Base-by-base conservation (phyloP, 2,329 filamentous ascomycete species). In the Aspergillus japonicus region DNA sequence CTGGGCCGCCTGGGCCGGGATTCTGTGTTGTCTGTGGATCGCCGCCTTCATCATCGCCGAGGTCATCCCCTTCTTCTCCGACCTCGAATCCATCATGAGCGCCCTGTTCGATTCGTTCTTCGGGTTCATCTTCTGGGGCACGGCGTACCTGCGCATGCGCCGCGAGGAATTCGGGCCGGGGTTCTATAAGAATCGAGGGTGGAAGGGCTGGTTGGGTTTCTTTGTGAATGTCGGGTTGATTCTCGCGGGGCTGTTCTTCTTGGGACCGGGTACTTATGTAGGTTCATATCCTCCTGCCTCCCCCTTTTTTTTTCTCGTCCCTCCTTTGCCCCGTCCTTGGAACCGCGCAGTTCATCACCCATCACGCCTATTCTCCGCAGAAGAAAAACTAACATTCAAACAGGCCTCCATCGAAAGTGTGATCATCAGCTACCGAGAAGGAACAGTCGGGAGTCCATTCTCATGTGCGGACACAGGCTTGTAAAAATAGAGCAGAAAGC, bases 21-120 rank as follows among this genome's bases (percentile, higher is more conserved):
- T 96, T 62, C 80, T 96, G 33, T 75, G 71, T 1, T 64, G 62
- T 10, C 68, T 77, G 4, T 97, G 93, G 93, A 77, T 94, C n/a
- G 67, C 89, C n/a, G 92, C 92, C 6, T 96, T 96, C 75, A 86
- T 96, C 72, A 94, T 97, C 67, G 90, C 93, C 1, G 90, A 96
- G 73, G 88, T 96, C 50, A 96, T 97, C 69, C 92, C 92, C 0
- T 96, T 96, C 83, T 96, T 97, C 79, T 89, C 87, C 8, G 92
- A 92, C 62, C 80, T 84, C 64, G 75, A 84, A 16, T 78, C 79
- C 4, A 77, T 82, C 54, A 82, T 82, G 80, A 82, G 80, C 59
- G 91, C 91, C 4, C 84, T 96, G 1, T 96, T 96, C 71, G 92
- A 96, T 77, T 94, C 90, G 0, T 80, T 81, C 66, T 81, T 81